Base-by-base conservation (phyloP, 2,329 filamentous ascomycete species). In the Aspergillus flavus region DNA sequence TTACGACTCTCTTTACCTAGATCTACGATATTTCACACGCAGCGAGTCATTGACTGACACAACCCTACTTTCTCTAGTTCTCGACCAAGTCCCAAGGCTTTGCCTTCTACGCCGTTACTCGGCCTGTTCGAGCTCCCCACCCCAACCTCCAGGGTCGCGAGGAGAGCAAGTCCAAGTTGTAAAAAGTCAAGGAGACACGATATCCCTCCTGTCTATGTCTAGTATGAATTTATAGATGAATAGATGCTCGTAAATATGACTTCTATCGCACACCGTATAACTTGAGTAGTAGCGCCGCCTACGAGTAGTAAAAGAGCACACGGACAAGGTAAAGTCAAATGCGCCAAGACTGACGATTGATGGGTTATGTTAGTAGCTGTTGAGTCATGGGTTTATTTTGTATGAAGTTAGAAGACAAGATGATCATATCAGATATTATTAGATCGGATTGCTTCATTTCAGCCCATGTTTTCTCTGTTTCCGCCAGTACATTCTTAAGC, bases 301-400 rank as follows among this genome's bases (percentile, higher is more conserved):
- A 5, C 14, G 12, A 6, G 2, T 36, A 36, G 3, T 36, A 6
- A 36, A 5, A 36, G 5, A 2, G 2, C 14, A 16, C 6, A 14
- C 2, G 34, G 6, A 36, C 12, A 36, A 6, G 2, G 1, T 14
- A 16, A 6, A 6, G 0, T 16, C 2, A 1, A 36, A 16, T 16
- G 2, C 5, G 1, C 6, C 2, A 6, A 16, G 14, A 14, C 34
- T 5, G 34, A 14, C 34, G 0, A 2, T 36, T 36, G 14, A 36
- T 16, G 14, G 0, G 5, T 1, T 1, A 16, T 36, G 6, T 14
- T 36, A 16, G 34, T 16, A 16, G 6, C 16, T 36, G 12, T 36
- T 6, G 5, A 2, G 1, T 6, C 16, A 2, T 2, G 34, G 34
- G 14, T 1, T 36, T 36, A 6, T 5, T 16, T 6, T 16, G 1